Conservation (phyloP, 768 basidiomycete genomes). For the Paxillus rubicundulus region DNA sequence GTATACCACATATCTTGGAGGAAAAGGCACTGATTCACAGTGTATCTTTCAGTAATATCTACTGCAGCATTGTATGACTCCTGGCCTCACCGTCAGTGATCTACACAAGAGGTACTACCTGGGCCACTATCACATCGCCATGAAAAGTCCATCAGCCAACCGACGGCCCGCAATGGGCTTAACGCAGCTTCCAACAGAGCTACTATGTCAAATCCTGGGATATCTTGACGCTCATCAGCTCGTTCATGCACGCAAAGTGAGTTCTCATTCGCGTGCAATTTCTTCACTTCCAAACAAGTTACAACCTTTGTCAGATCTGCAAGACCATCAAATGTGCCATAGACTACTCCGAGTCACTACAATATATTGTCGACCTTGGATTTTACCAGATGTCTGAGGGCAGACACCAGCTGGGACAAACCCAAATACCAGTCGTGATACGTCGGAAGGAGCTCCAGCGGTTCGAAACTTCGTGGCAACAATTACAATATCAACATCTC, state of each 20-base stretch:
- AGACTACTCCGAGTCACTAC: slow-evolving; percentile 42
- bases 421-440: slow-evolving; percentile 34
- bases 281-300: background rate
- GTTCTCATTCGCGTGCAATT: background rate
- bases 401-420: slow-evolving; percentile 22
- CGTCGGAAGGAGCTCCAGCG: slow-evolving; percentile 41
- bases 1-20: background rate
- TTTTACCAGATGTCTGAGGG: slow-evolving; percentile 45
- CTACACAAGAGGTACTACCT: background rate
- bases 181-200: slow-evolving; percentile 37
- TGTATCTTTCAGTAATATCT: too few relatives aligned
- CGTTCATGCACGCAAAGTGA: slow-evolving; percentile 33
- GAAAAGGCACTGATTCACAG: background rate
- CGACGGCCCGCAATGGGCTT: slow-evolving; percentile 12
- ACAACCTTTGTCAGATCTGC: slow-evolving; percentile 33
- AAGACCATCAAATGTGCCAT: slow-evolving; percentile 40
- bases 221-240: slow-evolving; percentile 37
- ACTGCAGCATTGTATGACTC: background rate
- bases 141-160: background rate
- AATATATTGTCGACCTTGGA: slow-evolving; percentile 49
- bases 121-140: background rate
- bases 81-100: background rate
- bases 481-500: slow-evolving; percentile 37
- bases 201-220: slow-evolving; percentile 36
- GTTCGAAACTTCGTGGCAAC: slow-evolving; percentile 49